Evolutionary conservation across 352 stramenopile genomes (phyloP).

Genomic region (Phytophthora pisi): DNA sequence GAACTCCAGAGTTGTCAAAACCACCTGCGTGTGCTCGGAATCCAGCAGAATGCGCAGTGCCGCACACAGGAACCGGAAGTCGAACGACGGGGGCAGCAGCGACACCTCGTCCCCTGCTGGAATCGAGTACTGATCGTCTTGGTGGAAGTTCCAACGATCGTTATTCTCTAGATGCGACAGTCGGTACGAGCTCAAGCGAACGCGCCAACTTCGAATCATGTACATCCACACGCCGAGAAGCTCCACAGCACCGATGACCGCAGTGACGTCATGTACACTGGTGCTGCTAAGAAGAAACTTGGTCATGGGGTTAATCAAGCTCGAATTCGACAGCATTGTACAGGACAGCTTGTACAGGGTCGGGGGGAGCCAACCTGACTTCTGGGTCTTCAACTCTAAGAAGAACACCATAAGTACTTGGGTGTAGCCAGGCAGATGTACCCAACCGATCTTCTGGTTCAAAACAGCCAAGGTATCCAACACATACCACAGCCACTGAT

Average conservation of each 20-base stretch:
- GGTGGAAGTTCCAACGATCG: slow-evolving; percentile 90
- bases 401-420: slow-evolving; percentile 92
- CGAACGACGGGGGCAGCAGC: slow-evolving; percentile 83
- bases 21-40: slow-evolving; percentile 87
- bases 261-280: slow-evolving; percentile 87
- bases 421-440: slow-evolving; percentile 83
- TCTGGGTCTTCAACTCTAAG: slow-evolving; percentile 88
- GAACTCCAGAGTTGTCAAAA: slow-evolving; percentile 88
- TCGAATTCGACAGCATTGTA: slow-evolving; percentile 89
- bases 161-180: slow-evolving; percentile 90
- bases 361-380: slow-evolving; percentile 84
- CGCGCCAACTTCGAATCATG: slow-evolving; percentile 91
- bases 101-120: slow-evolving; percentile 87
- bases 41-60: slow-evolving; percentile 81
- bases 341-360: slow-evolving; percentile 90
- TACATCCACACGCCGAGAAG: slow-evolving; percentile 92
- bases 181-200: slow-evolving; percentile 85
- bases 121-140: slow-evolving; percentile 91
- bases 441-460: slow-evolving; percentile 90
- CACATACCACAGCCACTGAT: slow-evolving; percentile 92
- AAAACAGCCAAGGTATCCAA: slow-evolving; percentile 88
- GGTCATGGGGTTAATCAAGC: slow-evolving; percentile 91
- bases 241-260: slow-evolving; percentile 86
- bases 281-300: slow-evolving; percentile 89
- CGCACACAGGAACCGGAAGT: slow-evolving; percentile 86